Conservation (phyloP, 305 asterid genomes). For the Caryopteris hybrid region DNA sequence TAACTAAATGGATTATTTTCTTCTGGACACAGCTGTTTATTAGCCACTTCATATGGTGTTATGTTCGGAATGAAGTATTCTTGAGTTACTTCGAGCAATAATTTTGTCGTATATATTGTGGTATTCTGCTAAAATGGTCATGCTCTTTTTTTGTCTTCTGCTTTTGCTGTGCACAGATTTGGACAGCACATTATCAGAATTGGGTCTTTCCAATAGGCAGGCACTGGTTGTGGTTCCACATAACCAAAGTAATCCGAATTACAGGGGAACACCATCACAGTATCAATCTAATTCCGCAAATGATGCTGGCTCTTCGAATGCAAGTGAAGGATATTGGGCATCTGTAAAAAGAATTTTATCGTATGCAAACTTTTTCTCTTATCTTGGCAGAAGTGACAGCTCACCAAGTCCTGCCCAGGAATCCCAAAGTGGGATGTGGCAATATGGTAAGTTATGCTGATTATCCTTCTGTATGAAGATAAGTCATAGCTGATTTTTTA, state of each 20-base stretch:
- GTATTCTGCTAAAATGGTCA: conserved; percentile 7
- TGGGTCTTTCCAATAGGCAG: conserved; percentile 74
- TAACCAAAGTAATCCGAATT: conserved; percentile 19
- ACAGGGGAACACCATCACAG: conserved; percentile 32
- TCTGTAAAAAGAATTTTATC: conserved; percentile 54
- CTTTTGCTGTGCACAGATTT: conserved; percentile 48
- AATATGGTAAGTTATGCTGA: conserved; percentile 47
- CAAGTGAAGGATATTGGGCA: conserved; percentile 70
- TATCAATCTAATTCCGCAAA: conserved; percentile 31
- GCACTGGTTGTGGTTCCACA: conserved; percentile 63
- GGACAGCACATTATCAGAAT: conserved; percentile 51
- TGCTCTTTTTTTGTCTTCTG: conserved; percentile 4
- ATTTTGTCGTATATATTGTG: not conserved
- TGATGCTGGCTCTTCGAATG: conserved; percentile 40
- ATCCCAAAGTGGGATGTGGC: conserved; percentile 48
- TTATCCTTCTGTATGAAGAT: conserved; percentile 6
- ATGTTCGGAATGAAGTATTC: not conserved
- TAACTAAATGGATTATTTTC: not conserved
- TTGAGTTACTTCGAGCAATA: conserved; percentile 3
- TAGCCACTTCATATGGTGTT: not conserved
- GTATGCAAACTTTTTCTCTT: conserved; percentile 73
- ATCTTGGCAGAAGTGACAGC: conserved; percentile 44
- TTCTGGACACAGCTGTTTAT: not conserved
- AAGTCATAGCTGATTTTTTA: not conserved
- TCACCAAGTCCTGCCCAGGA: conserved; percentile 40